Evolutionary conservation across 108 stramenopile genomes (phyloP), one percentile per base, ranked within the genome.

Genomic region (Fistulifera solaris): DNA sequence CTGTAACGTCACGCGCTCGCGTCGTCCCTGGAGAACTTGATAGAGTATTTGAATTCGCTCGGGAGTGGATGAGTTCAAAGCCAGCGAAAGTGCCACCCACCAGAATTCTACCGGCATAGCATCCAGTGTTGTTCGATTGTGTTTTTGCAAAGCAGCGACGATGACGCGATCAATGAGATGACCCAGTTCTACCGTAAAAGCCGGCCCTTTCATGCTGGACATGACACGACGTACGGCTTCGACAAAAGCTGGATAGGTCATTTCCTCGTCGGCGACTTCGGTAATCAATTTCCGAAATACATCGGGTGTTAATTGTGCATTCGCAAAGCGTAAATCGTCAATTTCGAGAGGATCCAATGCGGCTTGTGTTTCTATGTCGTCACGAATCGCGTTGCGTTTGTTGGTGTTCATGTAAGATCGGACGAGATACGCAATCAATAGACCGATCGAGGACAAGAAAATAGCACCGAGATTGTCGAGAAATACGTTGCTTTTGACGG

Each of bases 401-500:
- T 62, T 73, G 28, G 75, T 80, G 13, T 67, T 65, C 40, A 62
- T 62, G 38, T 80, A 81, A n/a, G 72, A 72, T 0, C 91, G 68
- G 2, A 89, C 53, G 40, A 93, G 61, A 0, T 56, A 56, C 5
- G 71, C 58, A 19, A 93, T 68, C 40, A 93, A 57, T 21, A 68
- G 17, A 0, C 67, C 84, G 52, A 93, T 85, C 17, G 66, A 59
- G 21, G 66, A 28, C 16, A 86, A 62, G 51, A 83, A 78, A 28
- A 81, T 81, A 23, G 61, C 72, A 14, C 89, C 89, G n/a, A 92
- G 69, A 56, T 93, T 79, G 63, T 93, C 91, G 5, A 93, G 67
- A 54, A 93, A 85, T 14, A 87, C 61, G 62, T 87, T 85, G 47
- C 67, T 69, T 17, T 80, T 70, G 13, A 68, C 68, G n/a, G 63